These are phyloP conservation scores for Cystobasidium onofrii DNA, from an alignment of 768 basidiomycete genomes.

Conservation along the genomic window DNA sequence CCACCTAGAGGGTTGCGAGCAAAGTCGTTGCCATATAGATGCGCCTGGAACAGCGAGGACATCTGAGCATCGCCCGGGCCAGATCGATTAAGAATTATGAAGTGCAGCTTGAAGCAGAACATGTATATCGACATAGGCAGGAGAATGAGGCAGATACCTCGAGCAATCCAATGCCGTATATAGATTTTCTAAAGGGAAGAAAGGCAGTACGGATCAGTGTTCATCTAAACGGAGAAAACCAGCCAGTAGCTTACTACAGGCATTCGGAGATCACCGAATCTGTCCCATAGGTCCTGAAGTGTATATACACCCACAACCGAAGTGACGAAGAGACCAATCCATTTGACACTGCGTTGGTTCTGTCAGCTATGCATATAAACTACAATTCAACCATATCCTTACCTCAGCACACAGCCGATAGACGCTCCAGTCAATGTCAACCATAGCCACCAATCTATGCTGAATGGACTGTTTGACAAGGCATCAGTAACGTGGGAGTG, in stretches of 20 bases:
- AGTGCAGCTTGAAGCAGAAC: slow-evolving; percentile 90
- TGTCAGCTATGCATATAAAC: background rate
- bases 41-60: slow-evolving; percentile 97
- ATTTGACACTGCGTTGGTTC: slow-evolving; percentile 63
- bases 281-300: slow-evolving; percentile 95
- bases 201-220: slow-evolving; percentile 29
- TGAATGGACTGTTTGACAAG: slow-evolving; percentile 64
- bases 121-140: slow-evolving; percentile 88
- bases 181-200: slow-evolving; percentile 63
- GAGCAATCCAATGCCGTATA: slow-evolving; percentile 79
- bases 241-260: slow-evolving; percentile 56
- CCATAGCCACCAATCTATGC: slow-evolving; percentile 97
- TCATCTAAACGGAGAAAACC: background rate
- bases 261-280: slow-evolving; percentile 93
- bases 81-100: slow-evolving; percentile 82
- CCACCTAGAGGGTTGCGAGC: slow-evolving; percentile 74
- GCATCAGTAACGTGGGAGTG: background rate
- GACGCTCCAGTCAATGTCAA: slow-evolving; percentile 83
- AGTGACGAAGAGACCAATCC: slow-evolving; percentile 91
- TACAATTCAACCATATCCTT: slow-evolving; percentile 26
- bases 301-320: slow-evolving; percentile 92
- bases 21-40: slow-evolving; percentile 89
- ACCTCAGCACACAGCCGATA: slow-evolving; percentile 93
- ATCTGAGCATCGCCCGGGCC: slow-evolving; percentile 97
- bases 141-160: slow-evolving; percentile 73